Base-by-base conservation (phyloP, 2,329 filamentous ascomycete species). In the Alternaria angustiovoidea region DNA sequence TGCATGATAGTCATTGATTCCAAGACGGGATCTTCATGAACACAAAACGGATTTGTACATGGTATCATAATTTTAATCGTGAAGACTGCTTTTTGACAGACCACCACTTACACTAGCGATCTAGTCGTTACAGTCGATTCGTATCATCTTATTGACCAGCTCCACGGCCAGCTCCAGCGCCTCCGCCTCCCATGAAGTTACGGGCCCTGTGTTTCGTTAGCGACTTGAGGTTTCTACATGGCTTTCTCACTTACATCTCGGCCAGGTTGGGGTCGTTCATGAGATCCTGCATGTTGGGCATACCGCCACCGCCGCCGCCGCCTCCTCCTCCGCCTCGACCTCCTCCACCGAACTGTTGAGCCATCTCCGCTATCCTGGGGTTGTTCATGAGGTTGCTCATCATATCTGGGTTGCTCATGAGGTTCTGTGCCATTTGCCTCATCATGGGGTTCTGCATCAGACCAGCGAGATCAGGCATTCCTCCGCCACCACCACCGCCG, bases 341-440 rank as follows among this genome's bases (percentile, higher is more conserved):
- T 18, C 70, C 76, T 28, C 73, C 80, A 28, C 78, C 79, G 75
- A 96, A 93, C 70, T 87, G 87, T 74, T 91, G 89, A 46, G 93
- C 93, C 93, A 97, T 94, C 76, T 96, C 88, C 57, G 92, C 87
- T 63, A 98, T 82, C 63, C 89, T 87, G 3, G 95, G 95, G 84
- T 99, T 98, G 84, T 85, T 93, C 94, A 99, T 97, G 59, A 99
- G 81, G 78, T 93, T 95, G 77, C 85, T 87, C 88, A 98, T 91
- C 84, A 94, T 88, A 9, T 96, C 92, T 0, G 95, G 95, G 82
- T 99, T 97, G 81, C 89, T 92, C 95, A 98, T 98, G 56, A 99
- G 81, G 80, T 92, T 97, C 84, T 97, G 93, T 5, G 95, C 95
- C 93, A 98, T 97, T 82, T 87, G 91, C 51, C 93, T 88, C 82